These are phyloP conservation scores for Sugiyamaella xylanicola DNA, from an alignment of 1,139 yeast species.

Conservation along the genomic window DNA sequence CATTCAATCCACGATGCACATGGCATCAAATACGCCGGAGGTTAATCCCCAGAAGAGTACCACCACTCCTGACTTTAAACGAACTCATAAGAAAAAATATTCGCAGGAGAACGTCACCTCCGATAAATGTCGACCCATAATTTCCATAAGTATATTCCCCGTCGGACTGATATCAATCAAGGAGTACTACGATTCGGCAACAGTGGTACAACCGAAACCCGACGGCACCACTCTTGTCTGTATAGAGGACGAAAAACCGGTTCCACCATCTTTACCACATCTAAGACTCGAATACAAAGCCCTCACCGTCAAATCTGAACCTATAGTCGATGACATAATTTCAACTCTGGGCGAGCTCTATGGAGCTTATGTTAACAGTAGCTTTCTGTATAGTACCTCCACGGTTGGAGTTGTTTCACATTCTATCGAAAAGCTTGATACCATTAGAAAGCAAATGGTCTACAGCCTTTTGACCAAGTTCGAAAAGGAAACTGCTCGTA, in stretches of 20 bases:
- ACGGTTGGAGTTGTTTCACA: conserved; percentile 40
- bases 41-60: conserved; percentile 10
- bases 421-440: conserved; percentile 55
- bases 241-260: conserved; percentile 1
- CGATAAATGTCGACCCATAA: conserved; percentile 36
- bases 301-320: conserved; percentile 35
- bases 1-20: conserved; percentile 37
- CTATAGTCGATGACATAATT: conserved; percentile 41
- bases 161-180: conserved; percentile 33
- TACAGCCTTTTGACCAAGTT: conserved; percentile 59
- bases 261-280: conserved; percentile 40
- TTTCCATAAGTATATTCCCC: conserved; percentile 40
- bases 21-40: background rate
- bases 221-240: background rate
- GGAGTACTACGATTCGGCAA: conserved; percentile 35
- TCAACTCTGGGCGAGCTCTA: conserved; percentile 42
- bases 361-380: conserved; percentile 38
- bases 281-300: conserved; percentile 35
- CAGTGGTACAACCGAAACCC: conserved; percentile 5
- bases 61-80: background rate
- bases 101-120: conserved; percentile 24
- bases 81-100: background rate
- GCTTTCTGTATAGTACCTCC: conserved; percentile 43
- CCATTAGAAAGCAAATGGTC: conserved; percentile 60
- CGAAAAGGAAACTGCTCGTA: conserved; percentile 59